Evolutionary conservation across 768 basidiomycete species (phyloP), one percentile per base, ranked within the genome.

Genomic region (Boletus tomentosulus): DNA sequence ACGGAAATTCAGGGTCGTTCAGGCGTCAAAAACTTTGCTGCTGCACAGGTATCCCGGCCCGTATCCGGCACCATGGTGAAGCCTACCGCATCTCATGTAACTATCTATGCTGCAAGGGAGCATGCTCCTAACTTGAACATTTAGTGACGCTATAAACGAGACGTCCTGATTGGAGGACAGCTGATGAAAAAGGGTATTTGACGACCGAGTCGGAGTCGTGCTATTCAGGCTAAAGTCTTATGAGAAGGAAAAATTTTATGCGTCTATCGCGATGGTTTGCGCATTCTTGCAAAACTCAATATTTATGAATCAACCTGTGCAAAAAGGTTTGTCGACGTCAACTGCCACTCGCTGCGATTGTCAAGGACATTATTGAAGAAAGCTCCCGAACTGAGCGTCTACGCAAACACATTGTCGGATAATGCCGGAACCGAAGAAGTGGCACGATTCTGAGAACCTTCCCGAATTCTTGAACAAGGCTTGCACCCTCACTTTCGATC

Each of bases 1-100:
- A 27, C 25, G 7, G 27, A 8, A 37, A 38, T 22, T 48, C 53
- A 59, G 54, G 49, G 58, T 56, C 49, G 24, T 50, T 19, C 10
- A 27, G 27, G 51, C 16, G 10, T 35, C 35, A 43, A 60, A 48
- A 49, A 42, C 13, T 6, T 41, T 9, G 5, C 22, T 15, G 24
- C 4, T 12, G n/a, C 48, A 46, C 37, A 48, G 47, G 27, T 48
- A 38, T 48, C 25, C 37, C 19, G 19, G 19, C 19, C 19, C 19
- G 19, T 19, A 19, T 19, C 19, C 19, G 19, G 48, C 48, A 38
- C 48, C 37, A 48, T 22, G 37, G 48, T 48, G 10, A n/a, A 11
- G 34, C 46, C 46, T 34, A 24, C 4, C 34, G 22, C 8, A 46
- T 19, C 27, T 15, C 27, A 44, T 44, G 27, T 44, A 10, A 25